Conservation (phyloP, 1,284 basidiomycete species). For the Marasmius fiardii region DNA sequence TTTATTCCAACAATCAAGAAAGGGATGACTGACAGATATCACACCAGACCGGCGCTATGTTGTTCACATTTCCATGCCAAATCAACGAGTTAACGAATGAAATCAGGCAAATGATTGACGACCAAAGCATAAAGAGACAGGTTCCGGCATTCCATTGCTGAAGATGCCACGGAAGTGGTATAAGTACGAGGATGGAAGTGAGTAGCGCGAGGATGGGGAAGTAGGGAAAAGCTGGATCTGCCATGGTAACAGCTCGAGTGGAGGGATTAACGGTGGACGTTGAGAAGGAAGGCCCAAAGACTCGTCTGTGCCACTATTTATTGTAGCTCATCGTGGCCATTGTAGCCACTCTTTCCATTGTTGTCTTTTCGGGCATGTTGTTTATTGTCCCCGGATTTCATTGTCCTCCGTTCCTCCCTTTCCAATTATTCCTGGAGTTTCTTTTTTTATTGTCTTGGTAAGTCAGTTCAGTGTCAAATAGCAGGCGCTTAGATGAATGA, state of each 20-base stretch:
- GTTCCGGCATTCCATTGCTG: slow-evolving; percentile 57
- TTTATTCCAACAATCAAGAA: background rate
- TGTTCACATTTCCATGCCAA: slow-evolving; percentile 59
- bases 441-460: no score
- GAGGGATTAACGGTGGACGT: background rate
- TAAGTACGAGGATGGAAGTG: slow-evolving; percentile 42
- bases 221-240: slow-evolving; percentile 9
- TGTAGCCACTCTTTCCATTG: background rate
- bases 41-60: slow-evolving; percentile 67
- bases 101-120: slow-evolving; percentile 49
- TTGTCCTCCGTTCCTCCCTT: no score
- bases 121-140: slow-evolving; percentile 64
- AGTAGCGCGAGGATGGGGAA: slow-evolving; percentile 41
- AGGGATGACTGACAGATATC: slow-evolving; percentile 58
- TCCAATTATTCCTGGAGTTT: no score
- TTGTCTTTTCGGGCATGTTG: background rate
- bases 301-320: background rate
- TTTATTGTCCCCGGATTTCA: background rate
- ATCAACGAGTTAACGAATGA: slow-evolving; percentile 61
- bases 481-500: no score
- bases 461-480: no score
- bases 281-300: background rate
- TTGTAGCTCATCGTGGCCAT: background rate
- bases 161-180: slow-evolving; percentile 61
- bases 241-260: background rate